Evolutionary conservation across 2,329 filamentous ascomycete species (phyloP).

Genomic region (Phialophora tarda): DNA sequence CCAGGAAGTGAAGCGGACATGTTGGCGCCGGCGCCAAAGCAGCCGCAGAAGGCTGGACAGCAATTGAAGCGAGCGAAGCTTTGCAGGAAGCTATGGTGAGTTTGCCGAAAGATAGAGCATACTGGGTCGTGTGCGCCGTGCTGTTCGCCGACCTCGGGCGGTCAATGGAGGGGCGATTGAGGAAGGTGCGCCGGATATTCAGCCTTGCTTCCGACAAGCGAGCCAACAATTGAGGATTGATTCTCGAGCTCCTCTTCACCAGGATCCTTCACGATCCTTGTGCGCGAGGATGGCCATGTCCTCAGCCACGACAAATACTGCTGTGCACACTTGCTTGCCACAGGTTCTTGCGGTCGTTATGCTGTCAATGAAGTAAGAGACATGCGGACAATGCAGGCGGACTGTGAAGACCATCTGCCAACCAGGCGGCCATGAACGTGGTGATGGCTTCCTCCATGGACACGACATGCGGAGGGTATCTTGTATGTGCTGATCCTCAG

Average conservation of each 20-base stretch:
- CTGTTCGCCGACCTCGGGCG: not conserved
- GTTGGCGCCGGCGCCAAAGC: slow-evolving; percentile 23
- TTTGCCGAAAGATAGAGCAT: not conserved
- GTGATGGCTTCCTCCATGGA: no score
- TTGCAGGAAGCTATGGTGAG: not conserved
- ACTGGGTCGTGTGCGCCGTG: not conserved
- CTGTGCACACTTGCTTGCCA: no score
- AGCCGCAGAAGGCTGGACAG: not conserved
- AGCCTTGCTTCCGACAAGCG: not conserved
- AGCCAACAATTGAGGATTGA: not conserved
- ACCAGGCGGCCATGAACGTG: no score
- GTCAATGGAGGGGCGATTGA: slow-evolving; percentile 1
- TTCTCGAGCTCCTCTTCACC: not conserved
- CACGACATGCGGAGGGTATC: no score
- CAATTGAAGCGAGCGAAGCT: not conserved
- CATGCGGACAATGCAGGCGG: no score
- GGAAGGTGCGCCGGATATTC: slow-evolving; percentile 3
- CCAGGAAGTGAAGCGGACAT: slow-evolving; percentile 70
- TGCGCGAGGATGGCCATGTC: no score
- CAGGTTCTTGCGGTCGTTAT: no score
- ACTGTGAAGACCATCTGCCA: no score
- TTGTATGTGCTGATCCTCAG: no score
- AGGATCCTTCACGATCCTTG: not conserved
- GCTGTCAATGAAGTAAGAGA: no score
- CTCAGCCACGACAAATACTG: no score